Percentiles rank a stretch among this genome's conserved stretches.
Conservation (phyloP, 2,329 filamentous ascomycete genomes). For the Neonectria hederae region DNA sequence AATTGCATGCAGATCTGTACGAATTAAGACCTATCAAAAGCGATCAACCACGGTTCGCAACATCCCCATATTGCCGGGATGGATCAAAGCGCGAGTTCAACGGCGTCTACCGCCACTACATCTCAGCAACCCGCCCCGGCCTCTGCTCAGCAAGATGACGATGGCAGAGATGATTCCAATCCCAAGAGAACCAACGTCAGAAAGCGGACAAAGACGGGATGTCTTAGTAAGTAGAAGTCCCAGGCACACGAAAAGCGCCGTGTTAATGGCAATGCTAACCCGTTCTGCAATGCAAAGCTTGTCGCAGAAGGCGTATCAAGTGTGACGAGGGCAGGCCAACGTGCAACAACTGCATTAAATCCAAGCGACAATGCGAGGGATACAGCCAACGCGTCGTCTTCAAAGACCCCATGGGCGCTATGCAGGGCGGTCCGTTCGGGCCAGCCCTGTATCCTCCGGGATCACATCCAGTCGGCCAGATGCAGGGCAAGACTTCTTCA, state of each 20-base stretch:
- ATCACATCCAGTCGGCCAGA: conserved; percentile 41
- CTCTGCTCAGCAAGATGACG: conserved; percentile 47
- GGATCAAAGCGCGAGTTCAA: conserved; percentile 29
- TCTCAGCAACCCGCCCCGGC: conserved; percentile 42
- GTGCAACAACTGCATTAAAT: conserved; percentile 87
- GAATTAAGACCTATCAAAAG: conserved; percentile 23
- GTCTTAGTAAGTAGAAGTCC: conserved; percentile 72
- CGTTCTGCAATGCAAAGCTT: conserved; percentile 66
- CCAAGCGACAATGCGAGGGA: conserved; percentile 83
- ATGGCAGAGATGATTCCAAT: conserved; percentile 53
- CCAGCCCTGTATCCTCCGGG: conserved; percentile 53
- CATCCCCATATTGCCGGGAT: conserved; percentile 21
- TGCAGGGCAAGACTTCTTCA: conserved; percentile 51
- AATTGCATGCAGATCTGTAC: conserved; percentile 17
- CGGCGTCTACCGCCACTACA: conserved; percentile 20
- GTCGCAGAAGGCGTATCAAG: conserved; percentile 94
- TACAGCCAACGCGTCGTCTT: conserved; percentile 85
- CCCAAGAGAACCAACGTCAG: conserved; percentile 60
- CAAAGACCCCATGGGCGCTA: conserved; percentile 66
- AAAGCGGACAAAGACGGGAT: conserved; percentile 91
- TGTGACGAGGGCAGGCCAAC: conserved; percentile 90
- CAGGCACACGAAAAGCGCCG: not conserved
- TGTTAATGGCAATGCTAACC: conserved; percentile 30
- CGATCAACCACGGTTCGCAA: conserved; percentile 1
- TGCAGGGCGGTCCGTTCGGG: conserved; percentile 60